Conservation (phyloP, 1,284 basidiomycete species). For the Puccinia triticina region DNA sequence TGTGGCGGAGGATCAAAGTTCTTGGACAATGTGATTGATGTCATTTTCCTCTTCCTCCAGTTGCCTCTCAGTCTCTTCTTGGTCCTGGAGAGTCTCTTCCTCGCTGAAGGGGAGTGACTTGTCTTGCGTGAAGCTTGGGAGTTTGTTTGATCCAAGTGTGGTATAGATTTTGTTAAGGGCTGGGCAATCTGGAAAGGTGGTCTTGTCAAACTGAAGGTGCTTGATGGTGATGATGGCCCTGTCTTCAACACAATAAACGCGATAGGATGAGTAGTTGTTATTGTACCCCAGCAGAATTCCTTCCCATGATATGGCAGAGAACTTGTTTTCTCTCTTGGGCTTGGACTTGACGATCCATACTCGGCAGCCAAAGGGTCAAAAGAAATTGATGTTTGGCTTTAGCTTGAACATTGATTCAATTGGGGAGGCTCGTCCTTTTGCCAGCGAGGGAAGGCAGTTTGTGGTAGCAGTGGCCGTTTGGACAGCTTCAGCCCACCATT, state of each 20-base stretch:
- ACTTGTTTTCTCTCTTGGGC: background rate
- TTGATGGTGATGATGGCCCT: background rate
- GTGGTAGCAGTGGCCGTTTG: no score
- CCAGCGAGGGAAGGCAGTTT: no score
- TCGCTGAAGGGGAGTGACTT: background rate
- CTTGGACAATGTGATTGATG: no score
- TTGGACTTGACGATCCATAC: background rate
- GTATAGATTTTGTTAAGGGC: background rate
- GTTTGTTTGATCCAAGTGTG: background rate
- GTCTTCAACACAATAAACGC: background rate
- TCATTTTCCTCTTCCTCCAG: no score
- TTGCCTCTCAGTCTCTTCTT: no score
- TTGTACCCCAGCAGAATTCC: background rate
- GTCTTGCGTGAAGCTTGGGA: background rate
- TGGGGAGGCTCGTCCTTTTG: no score
- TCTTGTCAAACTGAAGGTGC: background rate
- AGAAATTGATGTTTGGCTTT: no score
- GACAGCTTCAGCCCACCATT: no score
- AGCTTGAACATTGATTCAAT: no score
- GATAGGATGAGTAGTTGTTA: background rate
- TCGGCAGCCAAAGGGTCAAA: constrained; percentile 5
- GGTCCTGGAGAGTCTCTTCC: no score
- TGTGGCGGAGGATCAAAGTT: no score
- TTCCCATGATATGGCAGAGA: background rate
- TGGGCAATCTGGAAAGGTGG: background rate